These are phyloP conservation scores for Xerocomus brunneocitrinus DNA, from an alignment of 768 basidiomycete species.

Conservation along the genomic window DNA sequence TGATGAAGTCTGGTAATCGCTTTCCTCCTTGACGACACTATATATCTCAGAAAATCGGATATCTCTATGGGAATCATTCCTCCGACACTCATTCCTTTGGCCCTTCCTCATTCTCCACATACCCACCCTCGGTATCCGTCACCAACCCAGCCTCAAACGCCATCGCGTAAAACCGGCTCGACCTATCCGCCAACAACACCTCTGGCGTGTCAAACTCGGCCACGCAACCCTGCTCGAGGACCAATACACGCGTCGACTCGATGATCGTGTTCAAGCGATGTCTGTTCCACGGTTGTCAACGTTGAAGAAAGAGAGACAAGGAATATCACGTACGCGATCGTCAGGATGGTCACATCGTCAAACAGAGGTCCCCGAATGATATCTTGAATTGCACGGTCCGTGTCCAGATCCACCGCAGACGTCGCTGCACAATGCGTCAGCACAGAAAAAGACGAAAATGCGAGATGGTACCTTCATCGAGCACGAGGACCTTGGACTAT, in stretches of 20 bases:
- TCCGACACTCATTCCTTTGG: too few relatives aligned
- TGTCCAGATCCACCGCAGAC: constrained; percentile 86
- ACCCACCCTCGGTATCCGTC: not conserved
- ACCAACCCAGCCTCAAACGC: constrained; percentile 59
- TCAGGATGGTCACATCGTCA: constrained; percentile 73
- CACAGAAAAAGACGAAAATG: not conserved
- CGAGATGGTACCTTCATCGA: constrained; percentile 71
- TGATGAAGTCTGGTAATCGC: too few relatives aligned
- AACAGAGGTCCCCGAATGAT: constrained; percentile 82
- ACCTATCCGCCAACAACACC: constrained; percentile 51
- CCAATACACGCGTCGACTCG: constrained; percentile 75
- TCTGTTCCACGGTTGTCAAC: constrained; percentile 29
- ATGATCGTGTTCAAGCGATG: constrained; percentile 83
- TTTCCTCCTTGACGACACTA: too few relatives aligned
- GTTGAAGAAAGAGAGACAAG: too few relatives aligned
- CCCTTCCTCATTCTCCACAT: too few relatives aligned
- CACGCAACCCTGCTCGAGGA: constrained; percentile 74
- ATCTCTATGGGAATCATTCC: too few relatives aligned
- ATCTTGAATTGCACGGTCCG: constrained; percentile 82
- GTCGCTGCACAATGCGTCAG: constrained; percentile 49
- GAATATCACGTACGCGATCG: constrained; percentile 67
- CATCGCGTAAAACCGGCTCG: constrained; percentile 58
- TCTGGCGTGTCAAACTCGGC: constrained; percentile 76
- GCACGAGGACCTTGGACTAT: constrained; percentile 78
- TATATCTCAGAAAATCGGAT: too few relatives aligned